A percentile compares a stretch with the other conserved stretches of the same genome.
Conservation (phyloP, 176 grass and related monocot species). For the Pontederia crassipes region DNA sequence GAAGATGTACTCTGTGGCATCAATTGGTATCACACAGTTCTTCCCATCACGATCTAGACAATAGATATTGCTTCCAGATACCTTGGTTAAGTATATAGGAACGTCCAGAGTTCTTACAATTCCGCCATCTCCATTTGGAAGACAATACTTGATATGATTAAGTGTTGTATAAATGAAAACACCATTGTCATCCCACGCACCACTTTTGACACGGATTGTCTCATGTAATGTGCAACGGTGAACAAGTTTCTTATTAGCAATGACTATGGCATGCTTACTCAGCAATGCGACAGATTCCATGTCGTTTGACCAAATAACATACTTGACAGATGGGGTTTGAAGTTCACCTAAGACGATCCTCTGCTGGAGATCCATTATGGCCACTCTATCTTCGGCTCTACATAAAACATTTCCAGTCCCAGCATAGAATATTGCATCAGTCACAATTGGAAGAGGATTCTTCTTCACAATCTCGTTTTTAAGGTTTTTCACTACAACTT, state of each 20-base stretch:
- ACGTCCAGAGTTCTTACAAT: conserved; percentile 92
- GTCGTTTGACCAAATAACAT: conserved; percentile 81
- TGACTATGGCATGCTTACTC: conserved; percentile 91
- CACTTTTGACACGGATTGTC: conserved; percentile 98
- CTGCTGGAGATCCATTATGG: conserved; percentile 89
- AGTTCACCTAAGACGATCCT: conserved; percentile 75
- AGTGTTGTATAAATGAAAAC: conserved; percentile 86
- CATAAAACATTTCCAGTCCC: conserved; percentile 83
- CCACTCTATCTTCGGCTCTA: conserved; percentile 72
- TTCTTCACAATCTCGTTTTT: conserved; percentile 96
- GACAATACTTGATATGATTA: conserved; percentile 99
- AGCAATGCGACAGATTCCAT: conserved; percentile 95
- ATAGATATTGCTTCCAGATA: conserved; percentile 65
- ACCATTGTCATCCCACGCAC: conserved; percentile 96
- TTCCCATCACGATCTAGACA: conserved; percentile 93
- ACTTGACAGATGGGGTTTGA: conserved; percentile 75
- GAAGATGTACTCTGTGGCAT: conserved; percentile 98
- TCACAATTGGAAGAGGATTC: conserved; percentile 59
- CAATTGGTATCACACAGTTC: conserved; percentile 67
- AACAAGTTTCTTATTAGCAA: conserved; percentile 84
- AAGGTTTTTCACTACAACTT: conserved; percentile 72
- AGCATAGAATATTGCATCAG: conserved; percentile 88
- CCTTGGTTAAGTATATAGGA: conserved; percentile 91
- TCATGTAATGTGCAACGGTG: conserved; percentile 82
- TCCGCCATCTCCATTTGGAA: conserved; percentile 94